These are phyloP conservation scores for Trichoderma sp. DNA, from an alignment of 2,329 filamentous ascomycete genomes.

Conservation along the genomic window DNA sequence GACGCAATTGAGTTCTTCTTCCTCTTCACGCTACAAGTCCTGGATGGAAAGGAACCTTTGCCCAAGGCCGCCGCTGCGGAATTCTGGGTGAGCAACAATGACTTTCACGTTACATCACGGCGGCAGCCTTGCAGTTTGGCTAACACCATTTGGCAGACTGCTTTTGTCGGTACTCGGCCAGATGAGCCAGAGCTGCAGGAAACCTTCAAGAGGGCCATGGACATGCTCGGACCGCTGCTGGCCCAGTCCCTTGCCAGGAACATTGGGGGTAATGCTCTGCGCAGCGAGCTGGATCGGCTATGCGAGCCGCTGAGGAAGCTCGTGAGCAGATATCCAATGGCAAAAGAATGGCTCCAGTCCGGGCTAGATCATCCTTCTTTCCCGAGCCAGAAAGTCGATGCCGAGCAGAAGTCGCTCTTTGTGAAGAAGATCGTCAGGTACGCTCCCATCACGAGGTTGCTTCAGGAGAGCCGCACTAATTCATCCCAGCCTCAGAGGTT, in stretches of 20 bases:
- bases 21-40: conserved; percentile 68
- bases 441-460: background rate
- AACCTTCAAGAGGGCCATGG: conserved; percentile 53
- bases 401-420: conserved; percentile 64
- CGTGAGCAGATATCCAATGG: conserved; percentile 56
- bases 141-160: conserved; percentile 45
- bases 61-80: conserved; percentile 73
- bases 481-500: conserved; percentile 61
- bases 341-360: conserved; percentile 64
- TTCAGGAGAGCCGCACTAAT: conserved; percentile 6
- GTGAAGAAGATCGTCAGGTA: conserved; percentile 67
- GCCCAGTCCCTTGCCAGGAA: conserved; percentile 63
- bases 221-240: conserved; percentile 64
- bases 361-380: conserved; percentile 60
- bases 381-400: conserved; percentile 60
- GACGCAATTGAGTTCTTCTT: conserved; percentile 67
- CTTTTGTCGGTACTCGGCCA: conserved; percentile 54
- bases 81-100: conserved; percentile 65
- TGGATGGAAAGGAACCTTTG: conserved; percentile 71
- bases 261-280: conserved; percentile 66
- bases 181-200: conserved; percentile 48
- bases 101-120: background rate
- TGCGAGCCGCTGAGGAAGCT: conserved; percentile 72
- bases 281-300: conserved; percentile 72
- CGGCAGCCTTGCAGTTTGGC: conserved; percentile 1